Conservation (phyloP, 306 rosid species). For the Fragaria ananassa region DNA sequence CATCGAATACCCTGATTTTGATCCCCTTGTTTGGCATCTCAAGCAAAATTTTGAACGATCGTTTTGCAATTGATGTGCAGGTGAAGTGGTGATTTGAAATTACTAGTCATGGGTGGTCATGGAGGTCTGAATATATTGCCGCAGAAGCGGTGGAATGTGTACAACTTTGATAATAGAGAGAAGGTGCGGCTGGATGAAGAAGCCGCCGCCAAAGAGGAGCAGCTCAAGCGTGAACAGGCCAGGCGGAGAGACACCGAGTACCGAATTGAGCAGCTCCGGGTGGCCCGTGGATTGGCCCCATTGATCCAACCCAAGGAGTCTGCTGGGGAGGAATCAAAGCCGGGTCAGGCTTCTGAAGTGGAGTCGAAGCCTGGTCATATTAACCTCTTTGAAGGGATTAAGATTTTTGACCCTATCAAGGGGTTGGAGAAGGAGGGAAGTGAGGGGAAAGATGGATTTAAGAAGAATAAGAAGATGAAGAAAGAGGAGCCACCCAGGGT, state of each 20-base stretch:
- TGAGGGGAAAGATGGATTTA: slow-evolving; percentile 31
- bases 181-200: slow-evolving; percentile 85
- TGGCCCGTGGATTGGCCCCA: slow-evolving; percentile 62
- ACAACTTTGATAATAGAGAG: slow-evolving; percentile 81
- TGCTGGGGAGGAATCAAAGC: slow-evolving; percentile 14
- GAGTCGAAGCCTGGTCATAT: slow-evolving; percentile 59
- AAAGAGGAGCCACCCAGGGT: slow-evolving; percentile 44
- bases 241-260: slow-evolving; percentile 69
- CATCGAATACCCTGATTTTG: not conserved
- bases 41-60: too few species aligned
- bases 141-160: slow-evolving; percentile 95
- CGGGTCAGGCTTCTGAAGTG: not conserved
- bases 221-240: slow-evolving; percentile 70
- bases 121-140: slow-evolving; percentile 94
- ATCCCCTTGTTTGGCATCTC: not conserved
- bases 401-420: slow-evolving; percentile 66
- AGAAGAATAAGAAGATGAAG: slow-evolving; percentile 65
- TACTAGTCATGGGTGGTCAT: slow-evolving; percentile 72
- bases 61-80: slow-evolving; percentile 12
- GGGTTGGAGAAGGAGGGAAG: slow-evolving; percentile 33
- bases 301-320: slow-evolving; percentile 13
- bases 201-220: slow-evolving; percentile 87
- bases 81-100: slow-evolving; percentile 6
- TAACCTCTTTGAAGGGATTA: slow-evolving; percentile 80
- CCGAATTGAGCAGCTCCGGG: slow-evolving; percentile 71